Base-by-base conservation (phyloP, 768 basidiomycete genomes). In the Leucogyrophana mollusca region DNA sequence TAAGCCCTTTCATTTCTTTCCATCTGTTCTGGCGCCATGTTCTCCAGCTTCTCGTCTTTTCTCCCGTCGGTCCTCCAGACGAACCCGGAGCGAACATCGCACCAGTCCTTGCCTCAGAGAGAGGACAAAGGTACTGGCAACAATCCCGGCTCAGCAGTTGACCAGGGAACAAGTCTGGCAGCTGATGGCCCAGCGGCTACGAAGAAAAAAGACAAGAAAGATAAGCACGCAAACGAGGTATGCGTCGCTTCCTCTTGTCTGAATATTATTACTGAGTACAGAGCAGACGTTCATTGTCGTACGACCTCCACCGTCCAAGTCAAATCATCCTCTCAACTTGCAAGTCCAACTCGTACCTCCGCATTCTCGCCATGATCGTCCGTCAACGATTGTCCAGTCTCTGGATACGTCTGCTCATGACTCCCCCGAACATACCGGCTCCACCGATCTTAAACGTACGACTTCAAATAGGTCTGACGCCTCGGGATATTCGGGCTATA, bases 281-380 rank as follows among this genome's bases (percentile, higher is more conserved):
- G 43, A 49, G 43, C 60, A 94, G 92, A 90, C 87, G 0, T 92
- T 94, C 69, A 89, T 94, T 47, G 83, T 95, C 59, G 94, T 95
- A 45, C 82, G 90, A 40, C 94, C 94, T 4, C 92, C 92, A 2
- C 90, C 91, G 1, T 81, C 88, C 5, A 82, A 84, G 56, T 74
- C 80, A n/a, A 88, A 87, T 51, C 90, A 94, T 53, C 87, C 92
- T 1, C 73, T 94, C 35, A 94, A 94, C 61, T 74, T 95, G 1
- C 94, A 96, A 57, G 84, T 96, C 9, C 94, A 96, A 64, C 83
- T 96, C 34, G 86, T 95, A 1, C 89, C 90, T 4, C 34, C 76
- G 68, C 53, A 68, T 68, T 43, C 80, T 70, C 47, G 73, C 64
- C 20, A 60, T 51, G 69, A 71, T 14, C 67, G 65, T 14, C 61